These are phyloP conservation scores for Candida fluviatilis DNA, from an alignment of 805 yeast genomes.

Conservation along the genomic window DNA sequence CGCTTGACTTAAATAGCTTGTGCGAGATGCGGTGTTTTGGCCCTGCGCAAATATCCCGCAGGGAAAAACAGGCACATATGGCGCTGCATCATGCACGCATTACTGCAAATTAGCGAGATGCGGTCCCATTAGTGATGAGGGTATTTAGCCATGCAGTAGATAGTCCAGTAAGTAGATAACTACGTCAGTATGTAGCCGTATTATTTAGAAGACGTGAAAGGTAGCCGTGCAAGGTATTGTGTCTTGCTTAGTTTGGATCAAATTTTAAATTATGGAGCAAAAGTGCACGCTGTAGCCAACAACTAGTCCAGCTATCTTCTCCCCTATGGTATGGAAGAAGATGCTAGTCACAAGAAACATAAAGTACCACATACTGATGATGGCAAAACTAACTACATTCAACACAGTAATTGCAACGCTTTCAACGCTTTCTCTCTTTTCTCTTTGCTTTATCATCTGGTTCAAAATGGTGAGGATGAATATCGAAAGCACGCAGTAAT, in stretches of 20 bases:
- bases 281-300: conserved; percentile 34
- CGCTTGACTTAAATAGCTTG: too few relatives aligned
- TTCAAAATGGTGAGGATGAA: conserved; percentile 1
- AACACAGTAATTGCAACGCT: neutral
- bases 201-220: too few relatives aligned
- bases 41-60: neutral
- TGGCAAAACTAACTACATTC: conserved; percentile 4
- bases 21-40: neutral
- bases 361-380: conserved; percentile 32
- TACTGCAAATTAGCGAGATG: too few relatives aligned
- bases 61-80: too few relatives aligned
- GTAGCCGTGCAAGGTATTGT: too few relatives aligned
- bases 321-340: conserved; percentile 47
- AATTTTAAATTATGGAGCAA: neutral
- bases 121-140: too few relatives aligned
- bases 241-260: too few relatives aligned
- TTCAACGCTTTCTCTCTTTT: neutral
- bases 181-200: too few relatives aligned
- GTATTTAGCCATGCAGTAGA: too few relatives aligned
- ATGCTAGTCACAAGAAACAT: conserved; percentile 42
- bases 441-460: neutral
- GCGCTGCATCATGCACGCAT: too few relatives aligned
- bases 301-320: conserved; percentile 41
- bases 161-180: too few relatives aligned
- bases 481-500: conserved; percentile 18